These are phyloP conservation scores for Psidium friedrichsthalianum DNA, from an alignment of 345 rosid species.

Conservation along the genomic window DNA sequence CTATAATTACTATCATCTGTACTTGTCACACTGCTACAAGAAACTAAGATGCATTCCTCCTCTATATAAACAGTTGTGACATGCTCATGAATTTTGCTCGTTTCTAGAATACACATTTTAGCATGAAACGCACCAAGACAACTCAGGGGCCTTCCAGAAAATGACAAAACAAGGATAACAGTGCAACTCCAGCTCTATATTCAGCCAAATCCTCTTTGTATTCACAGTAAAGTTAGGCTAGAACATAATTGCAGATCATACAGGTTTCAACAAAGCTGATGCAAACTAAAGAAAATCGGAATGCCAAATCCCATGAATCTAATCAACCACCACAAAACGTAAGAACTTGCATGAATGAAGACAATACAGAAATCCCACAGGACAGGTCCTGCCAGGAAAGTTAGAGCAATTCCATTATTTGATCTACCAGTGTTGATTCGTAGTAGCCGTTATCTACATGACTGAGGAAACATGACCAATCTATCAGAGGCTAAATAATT, in stretches of 20 bases:
- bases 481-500: constrained; percentile 15
- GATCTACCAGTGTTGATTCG: not conserved
- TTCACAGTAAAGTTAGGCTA: not conserved
- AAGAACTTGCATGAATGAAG: not conserved
- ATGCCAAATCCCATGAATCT: not conserved
- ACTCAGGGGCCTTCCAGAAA: not conserved
- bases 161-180: not conserved
- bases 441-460: constrained; percentile 25
- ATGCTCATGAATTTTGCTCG: not conserved
- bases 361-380: not conserved
- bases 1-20: not conserved
- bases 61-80: not conserved
- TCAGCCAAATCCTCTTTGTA: not conserved
- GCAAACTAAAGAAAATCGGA: not conserved
- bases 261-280: not conserved
- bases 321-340: not conserved
- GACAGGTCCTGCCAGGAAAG: not conserved
- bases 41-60: not conserved
- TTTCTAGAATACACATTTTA: not conserved
- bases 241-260: not conserved
- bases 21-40: not conserved
- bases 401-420: constrained; percentile 13
- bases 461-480: constrained; percentile 5
- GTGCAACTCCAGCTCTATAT: not conserved
- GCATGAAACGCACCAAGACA: not conserved